Percentiles rank a stretch among this genome's conserved stretches.
phyloP scores from a whole-genome alignment of 2,329 filamentous ascomycete genomes.

The Grosmannia serpens region DNA sequence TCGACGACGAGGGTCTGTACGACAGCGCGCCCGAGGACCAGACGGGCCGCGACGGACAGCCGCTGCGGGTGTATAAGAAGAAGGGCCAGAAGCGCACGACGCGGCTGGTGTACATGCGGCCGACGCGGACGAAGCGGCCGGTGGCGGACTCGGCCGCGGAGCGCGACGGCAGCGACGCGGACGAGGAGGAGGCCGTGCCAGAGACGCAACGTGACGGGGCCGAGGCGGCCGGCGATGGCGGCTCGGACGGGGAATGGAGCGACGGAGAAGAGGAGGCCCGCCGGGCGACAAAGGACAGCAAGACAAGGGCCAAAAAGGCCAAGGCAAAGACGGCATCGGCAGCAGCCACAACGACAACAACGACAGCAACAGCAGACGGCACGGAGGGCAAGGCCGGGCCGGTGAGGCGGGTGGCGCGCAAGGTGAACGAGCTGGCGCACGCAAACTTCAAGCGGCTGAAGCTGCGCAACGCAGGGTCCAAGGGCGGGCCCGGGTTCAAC shows the following conservation, averaged over 20 bases:
- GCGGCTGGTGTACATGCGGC: slow-evolving; percentile 52
- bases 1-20: slow-evolving; percentile 50
- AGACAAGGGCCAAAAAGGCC: slow-evolving; percentile 24
- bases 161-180: slow-evolving; percentile 28
- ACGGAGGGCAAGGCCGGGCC: slow-evolving; percentile 14
- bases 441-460: slow-evolving; percentile 58
- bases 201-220: slow-evolving; percentile 8
- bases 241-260: not conserved
- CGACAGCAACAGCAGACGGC: slow-evolving; percentile 9
- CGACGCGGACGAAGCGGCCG: slow-evolving; percentile 37
- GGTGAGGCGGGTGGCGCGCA: slow-evolving; percentile 42
- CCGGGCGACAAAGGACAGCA: slow-evolving; percentile 28
- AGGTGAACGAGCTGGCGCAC: slow-evolving; percentile 53
- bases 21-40: slow-evolving; percentile 44
- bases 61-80: slow-evolving; percentile 62
- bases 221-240: too few relatives aligned
- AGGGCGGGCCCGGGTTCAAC: slow-evolving; percentile 45
- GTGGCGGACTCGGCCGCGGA: slow-evolving; percentile 24
- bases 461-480: slow-evolving; percentile 49
- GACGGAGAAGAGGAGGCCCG: slow-evolving; percentile 10
- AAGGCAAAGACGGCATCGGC: slow-evolving; percentile 21
- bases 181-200: slow-evolving; percentile 14
- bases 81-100: slow-evolving; percentile 75
- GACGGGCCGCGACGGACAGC: slow-evolving; percentile 39
- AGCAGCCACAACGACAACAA: slow-evolving; percentile 14